Evolutionary conservation across 1,284 basidiomycete species (phyloP).

Genomic region (Leccinum insolens): DNA sequence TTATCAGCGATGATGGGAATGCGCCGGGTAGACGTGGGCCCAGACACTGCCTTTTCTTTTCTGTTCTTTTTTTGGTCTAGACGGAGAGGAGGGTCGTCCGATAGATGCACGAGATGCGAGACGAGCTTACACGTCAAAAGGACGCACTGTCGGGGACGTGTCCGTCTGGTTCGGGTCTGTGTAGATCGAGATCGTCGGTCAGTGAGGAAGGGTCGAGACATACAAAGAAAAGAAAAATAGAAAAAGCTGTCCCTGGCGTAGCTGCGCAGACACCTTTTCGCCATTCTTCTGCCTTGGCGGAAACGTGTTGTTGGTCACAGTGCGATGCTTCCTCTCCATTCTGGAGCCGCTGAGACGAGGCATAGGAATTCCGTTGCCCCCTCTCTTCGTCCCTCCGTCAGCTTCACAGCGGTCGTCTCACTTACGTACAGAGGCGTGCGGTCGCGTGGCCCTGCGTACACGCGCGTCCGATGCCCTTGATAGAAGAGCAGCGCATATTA

Average conservation of each 20-base stretch:
- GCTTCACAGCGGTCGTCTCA: neutral
- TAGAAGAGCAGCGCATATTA: slow-evolving; percentile 3
- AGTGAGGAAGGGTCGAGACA: neutral
- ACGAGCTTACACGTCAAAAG: neutral
- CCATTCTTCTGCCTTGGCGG: neutral
- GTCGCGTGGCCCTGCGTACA: slow-evolving; percentile 13
- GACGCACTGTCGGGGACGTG: slow-evolving; percentile 2
- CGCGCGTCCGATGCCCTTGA: slow-evolving; percentile 19
- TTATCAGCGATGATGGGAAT: slow-evolving; percentile 14
- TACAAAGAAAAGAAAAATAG: slow-evolving; percentile 2
- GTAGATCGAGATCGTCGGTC: slow-evolving; percentile 11
- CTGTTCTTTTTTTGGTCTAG: slow-evolving; percentile 1
- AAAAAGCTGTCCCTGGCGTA: slow-evolving; percentile 6
- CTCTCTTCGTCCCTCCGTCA: slow-evolving; percentile 1
- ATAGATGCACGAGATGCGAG: neutral
- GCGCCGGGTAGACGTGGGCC: slow-evolving; percentile 8
- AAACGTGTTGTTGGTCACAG: slow-evolving; percentile 26
- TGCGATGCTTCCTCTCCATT: slow-evolving; percentile 29
- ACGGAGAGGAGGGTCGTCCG: neutral
- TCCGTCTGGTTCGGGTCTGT: slow-evolving; percentile 7
- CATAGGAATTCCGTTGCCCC: neutral
- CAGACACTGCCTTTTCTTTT: slow-evolving; percentile 6
- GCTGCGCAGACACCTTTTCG: slow-evolving; percentile 12
- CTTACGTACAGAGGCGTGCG: slow-evolving; percentile 4
- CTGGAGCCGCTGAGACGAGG: slow-evolving; percentile 8